Evolutionary conservation across 768 basidiomycete species (phyloP), one percentile per base, ranked within the genome.

Genomic region (Leucosporidium creatinivorum): DNA sequence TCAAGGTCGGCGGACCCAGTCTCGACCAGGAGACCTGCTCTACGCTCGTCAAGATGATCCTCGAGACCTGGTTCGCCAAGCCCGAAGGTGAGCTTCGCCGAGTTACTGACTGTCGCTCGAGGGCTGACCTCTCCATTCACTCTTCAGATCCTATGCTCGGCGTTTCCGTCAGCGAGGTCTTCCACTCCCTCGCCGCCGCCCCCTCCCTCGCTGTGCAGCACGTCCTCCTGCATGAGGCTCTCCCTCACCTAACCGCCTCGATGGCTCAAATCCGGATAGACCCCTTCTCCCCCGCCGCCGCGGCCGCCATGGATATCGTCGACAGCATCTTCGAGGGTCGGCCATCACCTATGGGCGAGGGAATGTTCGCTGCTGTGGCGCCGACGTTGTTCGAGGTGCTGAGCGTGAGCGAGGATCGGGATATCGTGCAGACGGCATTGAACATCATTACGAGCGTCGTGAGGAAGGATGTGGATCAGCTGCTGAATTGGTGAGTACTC

Each of bases 51-150:
- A 76, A 82, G 17, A 85, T 86, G 5, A 79, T 87, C 15, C 81
- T 94, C 50, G 85, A 89, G 51, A 87, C 89, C 26, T 97, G 92
- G 92, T 82, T 84, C 54, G 87, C 87, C 76, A 92, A 91, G 70
- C 89, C 85, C 74, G 89, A 87, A 81, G 93, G 93, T 89, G 57
- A 49, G 76, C 54, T 21, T 5, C 3, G 36, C 31, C 39, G 15
- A 48, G 18, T 51, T 64, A 48, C 69, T 59, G 54, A 23, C 70
- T 56, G 33, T 56, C 30, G 0, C 7, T 15, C 47, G 28, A 9
- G 2, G 0, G 12, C 23, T 21, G 26, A 31, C 65, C 48, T n/a
- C 39, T 36, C 48, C 8, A 6, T 44, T 13, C 39, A 15, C 39
- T 15, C n/a, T 18, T 31, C 70, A 88, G 96, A 99, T 79, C 93